Evolutionary conservation across 2,329 filamentous ascomycete species (phyloP).

Genomic region (Achaetomium macrosporum): DNA sequence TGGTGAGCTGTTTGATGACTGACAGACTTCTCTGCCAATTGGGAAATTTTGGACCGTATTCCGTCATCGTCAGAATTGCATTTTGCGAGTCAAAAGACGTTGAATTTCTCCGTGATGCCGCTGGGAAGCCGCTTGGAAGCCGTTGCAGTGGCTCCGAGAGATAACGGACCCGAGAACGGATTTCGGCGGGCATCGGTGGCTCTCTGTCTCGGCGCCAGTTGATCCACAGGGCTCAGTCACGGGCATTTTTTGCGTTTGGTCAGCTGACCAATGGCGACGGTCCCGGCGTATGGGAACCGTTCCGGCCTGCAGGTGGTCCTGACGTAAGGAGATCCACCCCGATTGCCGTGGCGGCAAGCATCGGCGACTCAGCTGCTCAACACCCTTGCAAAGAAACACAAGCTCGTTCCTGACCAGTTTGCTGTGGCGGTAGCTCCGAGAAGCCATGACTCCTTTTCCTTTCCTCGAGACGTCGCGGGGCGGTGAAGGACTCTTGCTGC

Average conservation of each 20-base stretch:
- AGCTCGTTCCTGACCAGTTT: not conserved
- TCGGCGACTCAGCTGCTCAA: constrained; percentile 7
- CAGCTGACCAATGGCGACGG: constrained; percentile 14
- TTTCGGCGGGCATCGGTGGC: constrained; percentile 12
- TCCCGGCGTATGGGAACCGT: constrained; percentile 13
- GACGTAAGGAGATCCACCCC: constrained; percentile 17
- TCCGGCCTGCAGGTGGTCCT: constrained; percentile 12
- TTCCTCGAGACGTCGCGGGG: not conserved
- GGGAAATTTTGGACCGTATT: not conserved
- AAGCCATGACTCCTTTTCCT: constrained; percentile 6
- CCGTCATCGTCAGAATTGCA: not conserved
- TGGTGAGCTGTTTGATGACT: not conserved
- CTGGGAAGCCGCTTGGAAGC: not conserved
- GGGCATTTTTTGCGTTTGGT: not conserved
- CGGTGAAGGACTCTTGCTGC: not conserved
- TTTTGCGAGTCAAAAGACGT: not conserved
- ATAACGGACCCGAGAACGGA: not conserved
- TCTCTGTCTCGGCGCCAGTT: not conserved
- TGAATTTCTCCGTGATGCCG: not conserved
- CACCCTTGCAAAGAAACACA: not conserved
- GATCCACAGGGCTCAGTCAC: not conserved
- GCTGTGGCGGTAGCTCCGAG: constrained; percentile 1
- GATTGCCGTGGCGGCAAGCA: constrained; percentile 15
- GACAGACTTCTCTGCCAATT: too few relatives aligned
- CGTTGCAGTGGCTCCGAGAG: too few relatives aligned